Conservation (phyloP, 805 yeast species). For the Ogataea henricii region DNA sequence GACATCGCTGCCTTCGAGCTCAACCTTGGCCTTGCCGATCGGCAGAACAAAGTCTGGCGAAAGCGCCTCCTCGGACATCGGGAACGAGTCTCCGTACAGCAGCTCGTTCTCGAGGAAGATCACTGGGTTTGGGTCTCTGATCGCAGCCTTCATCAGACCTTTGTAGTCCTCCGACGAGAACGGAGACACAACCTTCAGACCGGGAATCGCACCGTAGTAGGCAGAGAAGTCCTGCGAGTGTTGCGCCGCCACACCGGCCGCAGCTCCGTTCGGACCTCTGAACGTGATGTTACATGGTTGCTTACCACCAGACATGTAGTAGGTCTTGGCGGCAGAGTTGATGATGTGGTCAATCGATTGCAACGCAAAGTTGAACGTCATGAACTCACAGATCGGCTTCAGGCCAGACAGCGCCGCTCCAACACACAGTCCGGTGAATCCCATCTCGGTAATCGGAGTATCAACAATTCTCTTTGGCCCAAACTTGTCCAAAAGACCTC, state of each 20-base stretch:
- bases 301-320: conserved; percentile 98
- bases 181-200: conserved; percentile 95
- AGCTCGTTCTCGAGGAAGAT: conserved; percentile 95
- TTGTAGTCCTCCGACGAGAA: conserved; percentile 94
- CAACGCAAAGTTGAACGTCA: conserved; percentile 99
- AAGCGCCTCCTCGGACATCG: conserved; percentile 84
- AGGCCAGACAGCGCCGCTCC: conserved; percentile 97
- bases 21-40: conserved; percentile 93
- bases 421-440: conserved; percentile 91
- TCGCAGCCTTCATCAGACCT: conserved; percentile 94
- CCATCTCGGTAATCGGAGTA: conserved; percentile 99
- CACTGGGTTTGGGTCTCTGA: conserved; percentile 98
- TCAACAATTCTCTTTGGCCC: conserved; percentile 93
- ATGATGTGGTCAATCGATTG: conserved; percentile 98
- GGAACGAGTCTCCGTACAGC: conserved; percentile 88
- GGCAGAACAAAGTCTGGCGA: conserved; percentile 90
- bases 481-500: conserved; percentile 92
- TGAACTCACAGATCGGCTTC: conserved; percentile 96
- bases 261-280: conserved; percentile 99
- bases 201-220: conserved; percentile 98
- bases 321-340: conserved; percentile 98
- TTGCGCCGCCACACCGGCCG: conserved; percentile 99
- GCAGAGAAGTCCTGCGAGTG: conserved; percentile 98
- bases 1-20: conserved; percentile 88
- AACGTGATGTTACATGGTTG: conserved; percentile 96